Conservation (phyloP, 2,329 filamentous ascomycete genomes). For the Thermochaetoides dissita region DNA sequence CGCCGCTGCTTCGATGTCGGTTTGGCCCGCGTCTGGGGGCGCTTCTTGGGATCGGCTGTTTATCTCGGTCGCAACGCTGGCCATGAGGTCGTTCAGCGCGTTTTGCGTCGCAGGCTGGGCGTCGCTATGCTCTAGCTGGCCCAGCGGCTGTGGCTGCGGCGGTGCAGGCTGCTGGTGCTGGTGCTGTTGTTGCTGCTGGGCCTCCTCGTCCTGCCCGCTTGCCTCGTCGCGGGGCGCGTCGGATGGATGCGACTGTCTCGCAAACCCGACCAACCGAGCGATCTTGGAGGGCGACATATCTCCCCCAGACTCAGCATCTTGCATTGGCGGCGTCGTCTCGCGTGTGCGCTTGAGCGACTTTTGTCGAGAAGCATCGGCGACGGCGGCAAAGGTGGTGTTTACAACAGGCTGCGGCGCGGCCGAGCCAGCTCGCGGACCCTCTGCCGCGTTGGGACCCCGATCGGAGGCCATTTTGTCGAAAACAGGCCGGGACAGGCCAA, state of each 20-base stretch:
- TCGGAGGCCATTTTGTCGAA: constrained; percentile 37
- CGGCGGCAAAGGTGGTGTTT: constrained; percentile 24
- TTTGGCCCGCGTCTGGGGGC: constrained; percentile 18
- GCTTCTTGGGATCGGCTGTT: constrained; percentile 39
- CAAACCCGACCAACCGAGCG: constrained; percentile 32
- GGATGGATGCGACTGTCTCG: constrained; percentile 28
- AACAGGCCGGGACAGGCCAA: constrained; percentile 3
- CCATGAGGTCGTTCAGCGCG: constrained; percentile 39
- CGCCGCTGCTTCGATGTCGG: constrained; percentile 27
- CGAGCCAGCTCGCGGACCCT: constrained; percentile 28
- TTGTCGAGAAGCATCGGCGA: constrained; percentile 23
- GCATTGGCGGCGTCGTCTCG: constrained; percentile 31
- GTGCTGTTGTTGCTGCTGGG: constrained; percentile 19
- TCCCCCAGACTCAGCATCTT: constrained; percentile 20
- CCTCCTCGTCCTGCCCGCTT: constrained; percentile 33
- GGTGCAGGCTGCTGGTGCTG: background rate
- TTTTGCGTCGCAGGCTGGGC: constrained; percentile 34
- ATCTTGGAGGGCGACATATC: constrained; percentile 40
- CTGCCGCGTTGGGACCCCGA: constrained; percentile 37
- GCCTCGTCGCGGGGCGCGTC: constrained; percentile 42
- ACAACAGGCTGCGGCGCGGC: constrained; percentile 23
- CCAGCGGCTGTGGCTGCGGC: constrained; percentile 12
- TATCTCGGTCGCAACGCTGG: constrained; percentile 36
- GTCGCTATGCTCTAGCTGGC: constrained; percentile 4
- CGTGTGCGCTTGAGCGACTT: constrained; percentile 34